phyloP scores from a whole-genome alignment of 257 asterid genomes.

The Solanum sejunctum region DNA sequence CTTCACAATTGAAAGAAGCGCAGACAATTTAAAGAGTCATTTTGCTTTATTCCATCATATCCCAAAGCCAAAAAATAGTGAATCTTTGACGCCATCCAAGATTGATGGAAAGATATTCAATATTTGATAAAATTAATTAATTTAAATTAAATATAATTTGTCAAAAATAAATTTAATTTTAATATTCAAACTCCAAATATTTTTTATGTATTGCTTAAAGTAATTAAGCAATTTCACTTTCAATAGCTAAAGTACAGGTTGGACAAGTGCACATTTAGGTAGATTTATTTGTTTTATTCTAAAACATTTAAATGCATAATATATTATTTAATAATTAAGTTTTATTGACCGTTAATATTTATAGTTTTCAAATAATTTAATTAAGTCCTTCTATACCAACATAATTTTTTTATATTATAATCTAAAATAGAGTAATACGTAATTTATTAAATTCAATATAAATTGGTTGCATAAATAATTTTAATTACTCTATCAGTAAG shows the following conservation, averaged over 20 bases:
- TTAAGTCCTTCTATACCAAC: not conserved
- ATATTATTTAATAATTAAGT: not conserved
- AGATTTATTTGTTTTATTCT: not conserved
- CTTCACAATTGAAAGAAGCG: too few relatives aligned
- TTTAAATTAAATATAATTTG: fast-evolving
- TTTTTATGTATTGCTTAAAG: not conserved
- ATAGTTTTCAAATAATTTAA: too few relatives aligned
- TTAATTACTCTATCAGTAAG: not conserved
- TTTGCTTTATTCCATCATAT: too few relatives aligned
- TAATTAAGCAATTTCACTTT: not conserved
- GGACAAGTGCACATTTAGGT: not conserved
- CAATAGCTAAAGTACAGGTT: not conserved
- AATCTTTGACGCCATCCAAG: too few relatives aligned
- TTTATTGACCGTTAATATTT: not conserved
- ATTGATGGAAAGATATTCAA: too few relatives aligned
- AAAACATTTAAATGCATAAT: not conserved
- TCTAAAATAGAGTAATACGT: not conserved
- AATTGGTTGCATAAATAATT: not conserved
- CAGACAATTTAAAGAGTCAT: too few relatives aligned
- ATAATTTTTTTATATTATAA: not conserved
- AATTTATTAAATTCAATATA: not conserved
- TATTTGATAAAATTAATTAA: too few relatives aligned
- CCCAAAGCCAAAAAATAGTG: too few relatives aligned
- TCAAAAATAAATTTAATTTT: fast-evolving
- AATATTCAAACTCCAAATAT: not conserved